Percentiles rank a stretch among this genome's conserved stretches.
phyloP scores from a whole-genome alignment of 495 filamentous ascomycete genomes.

The Aspergillus campestris region DNA sequence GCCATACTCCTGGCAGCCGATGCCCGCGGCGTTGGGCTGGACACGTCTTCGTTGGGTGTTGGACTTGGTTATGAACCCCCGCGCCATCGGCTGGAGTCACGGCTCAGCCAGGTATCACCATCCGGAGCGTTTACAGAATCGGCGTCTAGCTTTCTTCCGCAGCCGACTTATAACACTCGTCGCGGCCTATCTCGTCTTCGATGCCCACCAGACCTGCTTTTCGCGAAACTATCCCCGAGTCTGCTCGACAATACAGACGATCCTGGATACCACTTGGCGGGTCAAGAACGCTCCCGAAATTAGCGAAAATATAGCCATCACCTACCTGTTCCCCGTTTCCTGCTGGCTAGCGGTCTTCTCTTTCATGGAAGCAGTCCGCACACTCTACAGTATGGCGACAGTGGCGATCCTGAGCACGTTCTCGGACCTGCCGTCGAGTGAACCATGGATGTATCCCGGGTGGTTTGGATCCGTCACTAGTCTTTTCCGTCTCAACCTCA shows the following conservation, averaged over 20 bases:
- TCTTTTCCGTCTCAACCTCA: conserved; percentile 5
- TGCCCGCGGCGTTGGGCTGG: conserved; percentile 4
- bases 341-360: conserved; percentile 12
- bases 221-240: conserved; percentile 1
- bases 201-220: conserved; percentile 8
- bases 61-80: conserved; percentile 11
- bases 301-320: conserved; percentile 1
- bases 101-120: conserved; percentile 10
- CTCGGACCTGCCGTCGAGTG: conserved; percentile 1
- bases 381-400: conserved; percentile 2
- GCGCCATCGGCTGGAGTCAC: conserved; percentile 13
- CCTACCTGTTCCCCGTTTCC: conserved; percentile 6
- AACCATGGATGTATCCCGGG: conserved; percentile 17
- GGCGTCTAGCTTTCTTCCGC: conserved; percentile 1
- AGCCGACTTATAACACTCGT: neutral
- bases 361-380: conserved; percentile 12
- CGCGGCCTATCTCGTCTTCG: conserved; percentile 6
- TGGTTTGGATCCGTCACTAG: conserved; percentile 8
- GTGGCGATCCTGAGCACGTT: conserved; percentile 4
- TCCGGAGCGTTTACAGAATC: neutral
- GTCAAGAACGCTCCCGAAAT: neutral
- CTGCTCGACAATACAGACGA: conserved; percentile 1
- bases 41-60: conserved; percentile 4
- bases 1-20: conserved; percentile 9
- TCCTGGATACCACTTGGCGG: neutral